Conservation (phyloP, 306 rosid genomes). For the Lupinus albus region DNA sequence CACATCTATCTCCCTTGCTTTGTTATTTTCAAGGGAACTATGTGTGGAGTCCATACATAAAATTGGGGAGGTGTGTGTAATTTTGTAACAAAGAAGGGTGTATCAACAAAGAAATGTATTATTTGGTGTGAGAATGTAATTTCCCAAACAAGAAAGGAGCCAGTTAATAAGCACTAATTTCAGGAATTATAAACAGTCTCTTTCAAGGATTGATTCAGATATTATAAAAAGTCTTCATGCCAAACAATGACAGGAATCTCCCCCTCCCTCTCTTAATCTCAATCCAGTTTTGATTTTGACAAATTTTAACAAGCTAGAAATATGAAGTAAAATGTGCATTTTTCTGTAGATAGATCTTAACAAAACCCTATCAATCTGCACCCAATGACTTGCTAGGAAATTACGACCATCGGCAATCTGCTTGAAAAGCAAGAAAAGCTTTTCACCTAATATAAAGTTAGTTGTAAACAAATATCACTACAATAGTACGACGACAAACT, state of each 20-base stretch:
- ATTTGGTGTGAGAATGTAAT: background rate
- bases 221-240: background rate
- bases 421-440: background rate
- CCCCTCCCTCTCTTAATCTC: background rate
- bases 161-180: background rate
- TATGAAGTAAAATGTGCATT: background rate
- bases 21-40: too few species aligned
- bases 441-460: background rate
- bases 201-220: background rate
- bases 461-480: background rate
- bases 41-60: too few species aligned
- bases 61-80: background rate
- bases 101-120: background rate
- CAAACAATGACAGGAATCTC: background rate
- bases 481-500: background rate
- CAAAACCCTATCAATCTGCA: background rate
- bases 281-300: background rate
- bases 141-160: background rate
- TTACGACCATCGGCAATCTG: background rate
- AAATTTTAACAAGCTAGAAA: background rate
- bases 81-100: background rate
- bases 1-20: background rate
- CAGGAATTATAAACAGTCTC: background rate
- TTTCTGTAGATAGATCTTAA: background rate
- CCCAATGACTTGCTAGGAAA: constrained; percentile 2